Base-by-base conservation (phyloP, 208 protist genomes). In the Spongospora subterranea region DNA sequence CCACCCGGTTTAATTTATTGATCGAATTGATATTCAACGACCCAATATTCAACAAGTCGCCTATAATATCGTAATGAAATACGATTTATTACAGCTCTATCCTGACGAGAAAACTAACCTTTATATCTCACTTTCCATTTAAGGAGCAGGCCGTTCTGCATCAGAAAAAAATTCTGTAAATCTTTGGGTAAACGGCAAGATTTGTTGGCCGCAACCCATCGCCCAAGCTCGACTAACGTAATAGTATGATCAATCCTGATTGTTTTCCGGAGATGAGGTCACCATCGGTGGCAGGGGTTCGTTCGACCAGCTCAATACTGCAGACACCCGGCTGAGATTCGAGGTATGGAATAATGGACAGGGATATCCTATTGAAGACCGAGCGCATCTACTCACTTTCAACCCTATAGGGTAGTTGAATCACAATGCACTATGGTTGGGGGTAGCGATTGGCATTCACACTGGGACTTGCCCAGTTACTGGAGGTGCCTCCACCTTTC, bases 121-220 rank as follows among this genome's bases (percentile, higher is more conserved):
- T 89, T 71, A n/a, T 45, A 89, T 45, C 54, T 6, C 88, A 89
- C 65, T 32, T n/a, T 6, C 88, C 88, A 89, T 1, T 65, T 6
- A 20, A 89, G 32, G 29, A 32, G n/a, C 32, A 89, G 54, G 17
- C 88, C 88, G 54, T 89, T 89, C 46, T 60, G 54, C 54, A 89
- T 89, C 54, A 60, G 29, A 39, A 35, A 89, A 45, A 89, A 89
- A 29, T 60, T 76, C 88, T 89, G 32, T 1, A 76, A 20, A n/a
- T 89, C 88, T 6, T 6, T 32, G 13, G 88, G 88, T 20, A 89
- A n/a, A 32, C 54, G 46, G 65, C 17, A 32, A 32, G 88, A 32
- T 45, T 65, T 6, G n/a, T 89, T 35, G 71, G 35, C 40, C 17
- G 6, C 35, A 35, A 40, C 17, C 71, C 71, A 82, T 82, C 71